Percentiles rank a stretch among this genome's conserved stretches.
These are phyloP conservation scores for Boletus vermiculosoides DNA, from an alignment of 768 basidiomycete genomes.

Conservation along the genomic window DNA sequence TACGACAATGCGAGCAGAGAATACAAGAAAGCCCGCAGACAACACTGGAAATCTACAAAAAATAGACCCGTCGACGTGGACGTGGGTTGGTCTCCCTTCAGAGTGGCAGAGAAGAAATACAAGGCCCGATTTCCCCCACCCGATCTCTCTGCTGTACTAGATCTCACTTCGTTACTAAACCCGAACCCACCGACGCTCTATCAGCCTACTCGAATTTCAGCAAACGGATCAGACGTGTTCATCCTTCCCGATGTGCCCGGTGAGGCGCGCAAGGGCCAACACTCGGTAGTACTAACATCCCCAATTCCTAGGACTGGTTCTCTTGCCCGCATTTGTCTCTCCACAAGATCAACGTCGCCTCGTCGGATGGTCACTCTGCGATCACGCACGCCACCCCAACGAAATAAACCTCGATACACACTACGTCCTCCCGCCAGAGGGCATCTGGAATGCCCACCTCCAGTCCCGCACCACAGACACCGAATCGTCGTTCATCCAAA, in stretches of 20 bases:
- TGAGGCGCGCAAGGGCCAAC: slow-evolving; percentile 21
- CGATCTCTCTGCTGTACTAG: slow-evolving; percentile 66
- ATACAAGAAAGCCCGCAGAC: slow-evolving; percentile 60
- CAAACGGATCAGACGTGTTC: not conserved
- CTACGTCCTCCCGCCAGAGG: slow-evolving; percentile 69
- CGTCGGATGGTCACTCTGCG: slow-evolving; percentile 66
- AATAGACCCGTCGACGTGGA: slow-evolving; percentile 47
- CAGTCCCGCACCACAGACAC: slow-evolving; percentile 34
- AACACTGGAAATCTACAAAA: slow-evolving; percentile 58
- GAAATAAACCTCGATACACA: slow-evolving; percentile 89
- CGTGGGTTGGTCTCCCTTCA: slow-evolving; percentile 70
- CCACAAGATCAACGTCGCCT: slow-evolving; percentile 63
- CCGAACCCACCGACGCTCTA: not conserved
- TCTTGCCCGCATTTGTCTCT: slow-evolving; percentile 75
- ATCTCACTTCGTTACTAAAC: slow-evolving; percentile 50
- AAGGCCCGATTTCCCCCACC: slow-evolving; percentile 79
- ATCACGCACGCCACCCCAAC: slow-evolving; percentile 78
- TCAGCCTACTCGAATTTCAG: slow-evolving; percentile 4
- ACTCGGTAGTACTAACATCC: not conserved
- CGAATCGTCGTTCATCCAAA: slow-evolving; percentile 41
- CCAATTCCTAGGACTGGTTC: slow-evolving; percentile 68
- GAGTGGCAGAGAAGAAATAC: slow-evolving; percentile 76
- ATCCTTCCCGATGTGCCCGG: slow-evolving; percentile 38
- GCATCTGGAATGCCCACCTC: slow-evolving; percentile 73
- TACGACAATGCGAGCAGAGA: slow-evolving; percentile 26